Conservation (phyloP, 179 eudicot species). For the Gypsophila paniculata region DNA sequence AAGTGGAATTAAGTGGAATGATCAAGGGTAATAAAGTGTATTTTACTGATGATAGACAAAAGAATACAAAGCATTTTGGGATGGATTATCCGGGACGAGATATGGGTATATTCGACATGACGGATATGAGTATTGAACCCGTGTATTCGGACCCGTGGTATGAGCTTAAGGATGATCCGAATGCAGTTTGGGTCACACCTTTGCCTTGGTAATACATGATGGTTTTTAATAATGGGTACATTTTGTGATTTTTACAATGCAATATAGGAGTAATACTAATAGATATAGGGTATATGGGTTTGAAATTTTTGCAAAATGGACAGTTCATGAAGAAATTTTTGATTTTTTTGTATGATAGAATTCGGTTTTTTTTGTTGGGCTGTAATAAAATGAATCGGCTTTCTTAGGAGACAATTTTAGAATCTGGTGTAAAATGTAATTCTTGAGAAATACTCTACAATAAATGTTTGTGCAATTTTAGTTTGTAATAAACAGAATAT, state of each 20-base stretch:
- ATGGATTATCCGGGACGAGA: slow-evolving; percentile 22
- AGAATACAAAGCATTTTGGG: slow-evolving; percentile 26
- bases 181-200: slow-evolving; percentile 24
- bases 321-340: neutral
- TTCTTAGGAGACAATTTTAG: neutral
- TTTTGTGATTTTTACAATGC: too few species aligned
- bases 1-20: slow-evolving; percentile 16
- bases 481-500: neutral
- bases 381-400: neutral
- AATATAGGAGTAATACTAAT: too few species aligned
- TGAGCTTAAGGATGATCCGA: slow-evolving; percentile 15
- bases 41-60: slow-evolving; percentile 31
- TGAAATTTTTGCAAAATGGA: too few species aligned
- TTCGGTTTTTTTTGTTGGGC: too few species aligned
- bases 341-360: too few species aligned
- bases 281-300: too few species aligned
- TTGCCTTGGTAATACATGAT: slow-evolving; percentile 31
- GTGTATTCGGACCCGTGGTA: slow-evolving; percentile 22
- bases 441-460: neutral
- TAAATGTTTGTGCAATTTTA: neutral
- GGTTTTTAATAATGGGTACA: too few species aligned
- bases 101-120: slow-evolving; percentile 26
- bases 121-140: slow-evolving; percentile 17
- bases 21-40: slow-evolving; percentile 24
- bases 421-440: neutral